Conservation (phyloP, 768 basidiomycete species). For the Lactarius sanguifluus region DNA sequence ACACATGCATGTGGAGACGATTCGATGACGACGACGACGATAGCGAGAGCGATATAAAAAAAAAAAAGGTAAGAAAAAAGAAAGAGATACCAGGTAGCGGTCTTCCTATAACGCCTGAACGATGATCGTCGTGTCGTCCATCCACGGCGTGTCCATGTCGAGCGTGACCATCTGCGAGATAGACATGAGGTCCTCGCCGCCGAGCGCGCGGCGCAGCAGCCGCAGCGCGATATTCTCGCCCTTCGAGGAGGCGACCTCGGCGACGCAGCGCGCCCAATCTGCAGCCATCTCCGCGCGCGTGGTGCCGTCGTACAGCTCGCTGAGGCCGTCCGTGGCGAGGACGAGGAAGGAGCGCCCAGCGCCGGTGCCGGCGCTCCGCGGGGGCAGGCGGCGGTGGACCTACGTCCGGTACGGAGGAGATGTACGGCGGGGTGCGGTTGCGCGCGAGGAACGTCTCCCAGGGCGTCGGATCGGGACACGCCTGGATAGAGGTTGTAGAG, state of each 20-base stretch:
- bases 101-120: constrained; percentile 39
- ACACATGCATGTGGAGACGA: not conserved
- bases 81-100: too few species aligned
- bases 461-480: constrained; percentile 35
- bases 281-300: constrained; percentile 37
- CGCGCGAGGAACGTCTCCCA: constrained; percentile 36
- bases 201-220: constrained; percentile 44
- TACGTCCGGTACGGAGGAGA: constrained; percentile 45
- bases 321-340: constrained; percentile 48
- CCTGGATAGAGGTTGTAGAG: constrained; percentile 40
- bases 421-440: constrained; percentile 49
- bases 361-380: constrained; percentile 5
- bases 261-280: constrained; percentile 40
- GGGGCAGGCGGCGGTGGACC: constrained; percentile 36
- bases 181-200: constrained; percentile 42
- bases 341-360: constrained; percentile 37
- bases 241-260: constrained; percentile 17
- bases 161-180: constrained; percentile 47
- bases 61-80: too few species aligned
- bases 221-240: constrained; percentile 41
- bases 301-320: constrained; percentile 41
- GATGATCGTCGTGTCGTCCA: constrained; percentile 51
- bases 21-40: not conserved
- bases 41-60: not conserved
- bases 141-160: constrained; percentile 51